Evolutionary conservation across 805 yeast species (phyloP).

Genomic region (Wickerhamiella occidentalis): DNA sequence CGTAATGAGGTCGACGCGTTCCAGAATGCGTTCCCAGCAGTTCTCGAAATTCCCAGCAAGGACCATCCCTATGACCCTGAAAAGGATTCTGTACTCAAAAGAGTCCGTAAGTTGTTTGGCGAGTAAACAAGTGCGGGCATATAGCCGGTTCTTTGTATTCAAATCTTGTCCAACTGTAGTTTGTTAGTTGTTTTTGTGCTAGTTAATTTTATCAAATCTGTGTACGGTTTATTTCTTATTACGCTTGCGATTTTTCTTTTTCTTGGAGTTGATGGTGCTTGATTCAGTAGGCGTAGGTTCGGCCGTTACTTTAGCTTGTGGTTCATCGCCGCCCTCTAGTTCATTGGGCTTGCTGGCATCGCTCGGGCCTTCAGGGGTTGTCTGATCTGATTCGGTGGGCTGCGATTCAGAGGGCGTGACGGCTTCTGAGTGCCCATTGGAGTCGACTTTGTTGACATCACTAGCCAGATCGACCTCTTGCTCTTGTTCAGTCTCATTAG

Average conservation of each 20-base stretch:
- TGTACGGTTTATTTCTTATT: slow-evolving; percentile 12
- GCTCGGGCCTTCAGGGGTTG: no score
- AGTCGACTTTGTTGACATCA: no score
- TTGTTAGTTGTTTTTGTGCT: background rate
- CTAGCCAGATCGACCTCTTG: background rate
- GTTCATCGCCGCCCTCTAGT: no score
- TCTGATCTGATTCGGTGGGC: no score
- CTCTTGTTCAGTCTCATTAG: background rate
- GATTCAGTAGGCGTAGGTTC: background rate
- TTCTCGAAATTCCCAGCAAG: slow-evolving; percentile 92
- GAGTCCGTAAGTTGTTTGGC: slow-evolving; percentile 90
- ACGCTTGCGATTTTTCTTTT: slow-evolving; percentile 15
- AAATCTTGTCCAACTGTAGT: no score
- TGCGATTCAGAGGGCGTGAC: no score
- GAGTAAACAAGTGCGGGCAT: slow-evolving; percentile 39
- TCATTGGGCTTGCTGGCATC: no score
- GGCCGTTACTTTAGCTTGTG: no score
- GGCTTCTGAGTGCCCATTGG: no score
- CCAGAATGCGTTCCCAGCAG: slow-evolving; percentile 89
- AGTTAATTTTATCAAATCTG: background rate
- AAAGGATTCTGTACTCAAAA: slow-evolving; percentile 86
- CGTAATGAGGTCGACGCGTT: slow-evolving; percentile 70
- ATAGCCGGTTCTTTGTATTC: no score
- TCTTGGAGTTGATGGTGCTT: slow-evolving; percentile 14
- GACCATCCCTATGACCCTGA: slow-evolving; percentile 99